These are phyloP conservation scores for Panicum virgatum DNA, from an alignment of 202 grass and related monocot genomes.

Conservation along the genomic window DNA sequence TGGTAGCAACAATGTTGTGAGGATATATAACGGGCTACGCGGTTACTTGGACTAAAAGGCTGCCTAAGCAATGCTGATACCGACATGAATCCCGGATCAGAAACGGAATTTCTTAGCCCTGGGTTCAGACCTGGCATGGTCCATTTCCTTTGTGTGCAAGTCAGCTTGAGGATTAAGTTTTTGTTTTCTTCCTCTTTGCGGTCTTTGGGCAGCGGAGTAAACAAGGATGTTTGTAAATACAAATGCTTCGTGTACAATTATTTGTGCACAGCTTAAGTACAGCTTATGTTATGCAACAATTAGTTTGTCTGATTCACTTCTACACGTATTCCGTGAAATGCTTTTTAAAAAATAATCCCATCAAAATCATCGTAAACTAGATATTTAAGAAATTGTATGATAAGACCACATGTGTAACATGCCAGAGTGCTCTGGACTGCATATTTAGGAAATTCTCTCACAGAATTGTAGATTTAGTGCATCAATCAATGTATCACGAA, in stretches of 20 bases:
- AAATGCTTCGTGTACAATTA: neutral
- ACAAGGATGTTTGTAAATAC: neutral
- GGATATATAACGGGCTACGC: neutral
- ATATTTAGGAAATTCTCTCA: too few relatives aligned
- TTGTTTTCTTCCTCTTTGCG: neutral
- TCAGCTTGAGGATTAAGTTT: neutral
- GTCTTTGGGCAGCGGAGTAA: neutral
- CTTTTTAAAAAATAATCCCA: too few relatives aligned
- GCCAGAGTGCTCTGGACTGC: too few relatives aligned
- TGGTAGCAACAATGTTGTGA: neutral
- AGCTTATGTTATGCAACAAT: neutral
- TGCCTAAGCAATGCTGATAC: neutral
- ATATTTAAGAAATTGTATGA: too few relatives aligned
- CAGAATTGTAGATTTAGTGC: too few relatives aligned
- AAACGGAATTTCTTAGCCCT: too few relatives aligned
- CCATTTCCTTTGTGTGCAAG: neutral
- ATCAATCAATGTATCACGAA: too few relatives aligned
- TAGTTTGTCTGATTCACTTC: neutral
- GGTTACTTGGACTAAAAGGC: neutral
- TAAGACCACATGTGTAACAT: too few relatives aligned
- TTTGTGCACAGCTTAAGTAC: neutral
- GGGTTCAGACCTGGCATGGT: neutral
- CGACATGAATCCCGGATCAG: neutral
- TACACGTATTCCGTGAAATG: too few relatives aligned
- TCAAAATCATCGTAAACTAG: too few relatives aligned